Conservation (phyloP, 768 basidiomycete species). For the Xerocomellus chrysenteron region DNA sequence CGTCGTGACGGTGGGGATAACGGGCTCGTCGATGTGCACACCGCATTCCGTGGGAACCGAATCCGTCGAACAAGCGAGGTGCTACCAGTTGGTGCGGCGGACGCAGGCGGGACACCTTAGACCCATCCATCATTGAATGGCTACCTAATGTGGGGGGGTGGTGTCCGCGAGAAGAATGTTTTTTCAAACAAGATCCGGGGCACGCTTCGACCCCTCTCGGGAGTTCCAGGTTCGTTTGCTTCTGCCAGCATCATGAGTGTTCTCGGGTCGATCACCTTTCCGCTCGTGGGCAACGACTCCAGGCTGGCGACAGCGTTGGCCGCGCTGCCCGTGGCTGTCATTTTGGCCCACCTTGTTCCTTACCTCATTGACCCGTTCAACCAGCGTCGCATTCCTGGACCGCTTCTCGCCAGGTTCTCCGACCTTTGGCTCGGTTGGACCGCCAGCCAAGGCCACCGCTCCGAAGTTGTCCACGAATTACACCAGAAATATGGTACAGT, state of each 20-base stretch:
- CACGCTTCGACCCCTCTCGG: background rate
- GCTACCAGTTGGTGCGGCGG: too few species aligned
- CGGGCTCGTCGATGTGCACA: too few species aligned
- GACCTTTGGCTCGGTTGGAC: constrained; percentile 72
- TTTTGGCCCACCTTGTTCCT: constrained; percentile 37
- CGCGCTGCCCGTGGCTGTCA: constrained; percentile 16
- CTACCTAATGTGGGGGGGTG: too few species aligned
- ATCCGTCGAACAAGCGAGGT: too few species aligned
- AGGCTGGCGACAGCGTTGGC: constrained; percentile 8
- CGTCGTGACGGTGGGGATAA: too few species aligned
- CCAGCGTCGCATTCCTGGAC: constrained; percentile 67
- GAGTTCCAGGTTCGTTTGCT: background rate
- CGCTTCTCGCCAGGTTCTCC: constrained; percentile 67
- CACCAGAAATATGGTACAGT: constrained; percentile 71
- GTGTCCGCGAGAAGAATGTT: too few species aligned
- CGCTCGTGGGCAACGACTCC: background rate
- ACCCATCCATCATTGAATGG: too few species aligned
- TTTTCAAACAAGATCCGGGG: constrained; percentile 3
- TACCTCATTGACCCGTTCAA: constrained; percentile 59
- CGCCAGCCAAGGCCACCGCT: constrained; percentile 68
- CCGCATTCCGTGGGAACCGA: too few species aligned
- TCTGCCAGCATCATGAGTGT: constrained; percentile 17
- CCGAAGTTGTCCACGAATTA: constrained; percentile 67
- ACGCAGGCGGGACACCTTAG: too few species aligned
- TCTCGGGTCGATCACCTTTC: constrained; percentile 12